A percentile compares a stretch with the other conserved stretches of the same genome.
Conservation (phyloP, 2,329 filamentous ascomycete species). For the Neonectria ditissima region DNA sequence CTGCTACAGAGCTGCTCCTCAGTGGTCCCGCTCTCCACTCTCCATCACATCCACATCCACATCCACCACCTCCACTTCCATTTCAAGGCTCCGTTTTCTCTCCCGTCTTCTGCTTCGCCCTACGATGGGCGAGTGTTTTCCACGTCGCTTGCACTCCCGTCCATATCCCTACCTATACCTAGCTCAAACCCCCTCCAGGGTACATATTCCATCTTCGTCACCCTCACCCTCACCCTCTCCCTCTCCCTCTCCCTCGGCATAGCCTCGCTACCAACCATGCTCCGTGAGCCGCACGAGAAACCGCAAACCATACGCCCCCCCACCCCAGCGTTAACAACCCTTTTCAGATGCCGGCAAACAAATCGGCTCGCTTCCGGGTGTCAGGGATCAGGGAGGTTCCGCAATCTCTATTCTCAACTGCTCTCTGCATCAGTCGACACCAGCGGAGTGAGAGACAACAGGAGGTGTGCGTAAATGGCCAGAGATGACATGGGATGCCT, state of each 20-base stretch:
- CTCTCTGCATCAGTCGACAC: slow-evolving; percentile 12
- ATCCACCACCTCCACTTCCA: slow-evolving; percentile 20
- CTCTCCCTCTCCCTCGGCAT: slow-evolving; percentile 2
- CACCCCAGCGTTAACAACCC: slow-evolving; percentile 15
- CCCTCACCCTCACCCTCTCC: background rate
- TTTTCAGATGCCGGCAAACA: slow-evolving; percentile 28
- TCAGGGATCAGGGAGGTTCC: slow-evolving; percentile 28
- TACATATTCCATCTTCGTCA: background rate
- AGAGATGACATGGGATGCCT: slow-evolving; percentile 36
- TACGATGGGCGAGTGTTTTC: slow-evolving; percentile 1
- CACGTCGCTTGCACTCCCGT: slow-evolving; percentile 9
- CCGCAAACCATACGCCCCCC: slow-evolving; percentile 14
- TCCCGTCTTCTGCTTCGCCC: slow-evolving; percentile 13
- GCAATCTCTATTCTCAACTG: slow-evolving; percentile 20
- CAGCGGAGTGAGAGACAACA: slow-evolving; percentile 10
- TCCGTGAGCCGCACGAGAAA: slow-evolving; percentile 1
- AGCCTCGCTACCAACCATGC: slow-evolving; percentile 10
- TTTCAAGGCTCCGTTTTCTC: slow-evolving; percentile 6
- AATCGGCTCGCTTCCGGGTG: slow-evolving; percentile 35
- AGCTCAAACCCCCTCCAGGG: slow-evolving; percentile 3
- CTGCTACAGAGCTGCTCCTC: slow-evolving; percentile 2
- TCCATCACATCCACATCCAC: background rate
- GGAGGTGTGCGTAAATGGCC: background rate
- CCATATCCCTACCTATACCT: slow-evolving; percentile 4
- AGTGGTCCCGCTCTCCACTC: background rate